phyloP scores from a whole-genome alignment of 768 basidiomycete species.

The Pilatotrama ljubarskyi region DNA sequence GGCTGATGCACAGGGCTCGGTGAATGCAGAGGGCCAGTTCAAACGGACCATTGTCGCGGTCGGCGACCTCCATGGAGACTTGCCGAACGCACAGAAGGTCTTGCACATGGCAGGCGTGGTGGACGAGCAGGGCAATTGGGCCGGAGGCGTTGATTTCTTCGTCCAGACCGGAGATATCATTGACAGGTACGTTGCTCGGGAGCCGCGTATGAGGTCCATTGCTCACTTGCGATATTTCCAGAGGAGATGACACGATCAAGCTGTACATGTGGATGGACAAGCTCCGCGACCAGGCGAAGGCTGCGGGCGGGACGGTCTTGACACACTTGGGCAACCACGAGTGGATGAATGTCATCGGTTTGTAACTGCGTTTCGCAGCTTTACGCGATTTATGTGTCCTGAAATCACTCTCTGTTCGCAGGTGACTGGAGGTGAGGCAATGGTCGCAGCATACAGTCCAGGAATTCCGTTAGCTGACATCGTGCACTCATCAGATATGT shows the following conservation, averaged over 20 bases:
- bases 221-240: conserved; percentile 29
- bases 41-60: conserved; percentile 73
- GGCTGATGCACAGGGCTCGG: neutral
- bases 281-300: conserved; percentile 72
- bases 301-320: conserved; percentile 69
- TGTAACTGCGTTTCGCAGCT: conserved; percentile 2
- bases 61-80: conserved; percentile 91
- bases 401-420: conserved; percentile 23
- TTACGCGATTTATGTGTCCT: neutral
- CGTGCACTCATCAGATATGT: conserved; percentile 64
- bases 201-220: too few species aligned
- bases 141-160: conserved; percentile 77
- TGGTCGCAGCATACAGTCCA: neutral
- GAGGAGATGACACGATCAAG: conserved; percentile 88
- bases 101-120: conserved; percentile 79
- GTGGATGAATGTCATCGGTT: conserved; percentile 89
- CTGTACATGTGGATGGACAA: conserved; percentile 85
- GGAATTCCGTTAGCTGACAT: neutral
- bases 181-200: conserved; percentile 59
- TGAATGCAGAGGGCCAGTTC: conserved; percentile 15
- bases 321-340: conserved; percentile 93
- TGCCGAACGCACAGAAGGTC: conserved; percentile 76
- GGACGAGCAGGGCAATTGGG: conserved; percentile 75
- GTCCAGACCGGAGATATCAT: conserved; percentile 98
- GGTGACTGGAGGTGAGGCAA: conserved; percentile 78